Evolutionary conservation across 371 early-diverging fungal genomes (phyloP).

Genomic region (Parasitella parasitica): DNA sequence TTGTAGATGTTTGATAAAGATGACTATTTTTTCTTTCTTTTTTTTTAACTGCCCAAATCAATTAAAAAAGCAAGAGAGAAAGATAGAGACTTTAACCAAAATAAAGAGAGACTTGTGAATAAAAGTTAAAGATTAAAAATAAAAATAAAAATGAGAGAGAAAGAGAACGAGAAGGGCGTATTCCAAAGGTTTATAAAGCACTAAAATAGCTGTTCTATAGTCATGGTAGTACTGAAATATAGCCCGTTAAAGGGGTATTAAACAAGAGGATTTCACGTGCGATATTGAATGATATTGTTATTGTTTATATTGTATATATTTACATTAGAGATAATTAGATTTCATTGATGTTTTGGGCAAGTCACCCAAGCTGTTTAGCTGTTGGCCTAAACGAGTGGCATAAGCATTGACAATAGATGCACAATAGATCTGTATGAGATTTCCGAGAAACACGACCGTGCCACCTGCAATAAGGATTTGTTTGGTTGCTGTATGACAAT

Average conservation of each 20-base stretch:
- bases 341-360: slow-evolving; percentile 24
- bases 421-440: slow-evolving; percentile 2
- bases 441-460: slow-evolving; percentile 10
- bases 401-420: slow-evolving; percentile 17
- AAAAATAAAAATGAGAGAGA: not conserved
- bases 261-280: not conserved
- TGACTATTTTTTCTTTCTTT: no score
- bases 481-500: slow-evolving; percentile 10
- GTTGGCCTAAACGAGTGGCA: slow-evolving; percentile 14
- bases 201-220: not conserved
- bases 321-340: slow-evolving; percentile 8
- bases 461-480: slow-evolving; percentile 16
- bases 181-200: no score
- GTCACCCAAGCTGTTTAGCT: slow-evolving; percentile 23
- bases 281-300: not conserved
- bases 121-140: not conserved
- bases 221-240: not conserved
- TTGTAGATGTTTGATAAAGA: not conserved
- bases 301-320: not conserved
- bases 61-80: slow-evolving; percentile 1
- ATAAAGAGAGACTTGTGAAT: not conserved
- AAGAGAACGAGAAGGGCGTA: not conserved
- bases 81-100: not conserved
- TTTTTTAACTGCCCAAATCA: not conserved
- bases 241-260: no score